phyloP scores from a whole-genome alignment of 306 rosid species.

The Hippophae tibetana region DNA sequence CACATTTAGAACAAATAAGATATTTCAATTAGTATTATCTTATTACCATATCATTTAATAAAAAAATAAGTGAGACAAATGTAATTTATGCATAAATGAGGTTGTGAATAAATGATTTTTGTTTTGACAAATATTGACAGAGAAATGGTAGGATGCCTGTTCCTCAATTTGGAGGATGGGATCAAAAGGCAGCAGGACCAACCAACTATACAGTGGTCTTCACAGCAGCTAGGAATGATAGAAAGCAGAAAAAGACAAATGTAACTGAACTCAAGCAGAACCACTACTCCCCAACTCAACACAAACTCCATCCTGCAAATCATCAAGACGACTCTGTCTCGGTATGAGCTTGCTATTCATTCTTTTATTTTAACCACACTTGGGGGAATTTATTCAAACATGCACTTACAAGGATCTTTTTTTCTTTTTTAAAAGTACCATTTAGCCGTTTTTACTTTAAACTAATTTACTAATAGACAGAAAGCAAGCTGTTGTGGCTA shows the following conservation, averaged over 20 bases:
- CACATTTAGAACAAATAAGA: too few species aligned
- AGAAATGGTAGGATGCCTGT: slow-evolving; percentile 50
- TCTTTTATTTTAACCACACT: background rate
- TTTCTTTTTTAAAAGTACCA: too few species aligned
- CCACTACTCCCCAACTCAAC: background rate
- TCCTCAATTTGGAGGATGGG: slow-evolving; percentile 93
- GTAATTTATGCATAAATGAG: too few species aligned
- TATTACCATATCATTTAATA: too few species aligned
- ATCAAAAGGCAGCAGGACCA: slow-evolving; percentile 32
- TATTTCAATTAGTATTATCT: too few species aligned
- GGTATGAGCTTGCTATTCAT: slow-evolving; percentile 8
- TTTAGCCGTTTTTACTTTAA: too few species aligned
- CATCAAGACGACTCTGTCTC: slow-evolving; percentile 21
- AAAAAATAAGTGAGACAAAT: too few species aligned
- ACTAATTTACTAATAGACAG: too few species aligned
- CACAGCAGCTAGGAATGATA: slow-evolving; percentile 51
- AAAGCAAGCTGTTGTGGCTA: too few species aligned
- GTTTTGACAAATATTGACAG: slow-evolving; percentile 22
- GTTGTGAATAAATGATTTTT: too few species aligned
- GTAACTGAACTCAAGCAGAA: slow-evolving; percentile 35
- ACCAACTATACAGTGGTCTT: slow-evolving; percentile 67
- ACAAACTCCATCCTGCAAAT: slow-evolving; percentile 1
- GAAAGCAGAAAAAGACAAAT: slow-evolving; percentile 46
- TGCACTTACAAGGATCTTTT: too few species aligned
- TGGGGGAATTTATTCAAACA: background rate